These are phyloP conservation scores for Xanthoparmelia taractica DNA, from an alignment of 495 filamentous ascomycete genomes.

Conservation along the genomic window DNA sequence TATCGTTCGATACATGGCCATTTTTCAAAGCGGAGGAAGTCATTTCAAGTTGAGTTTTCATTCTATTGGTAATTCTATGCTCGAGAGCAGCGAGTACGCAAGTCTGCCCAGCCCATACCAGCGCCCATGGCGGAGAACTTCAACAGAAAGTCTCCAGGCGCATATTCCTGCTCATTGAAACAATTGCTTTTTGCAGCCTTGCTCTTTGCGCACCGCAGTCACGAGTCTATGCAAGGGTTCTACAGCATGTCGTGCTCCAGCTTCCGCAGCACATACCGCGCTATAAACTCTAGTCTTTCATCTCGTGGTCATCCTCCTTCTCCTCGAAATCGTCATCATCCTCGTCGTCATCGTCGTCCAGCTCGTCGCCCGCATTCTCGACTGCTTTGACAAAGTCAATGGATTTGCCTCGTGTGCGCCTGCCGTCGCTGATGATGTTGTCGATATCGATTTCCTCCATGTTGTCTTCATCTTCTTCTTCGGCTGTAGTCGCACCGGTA, in stretches of 20 bases:
- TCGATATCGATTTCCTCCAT: conserved; percentile 81
- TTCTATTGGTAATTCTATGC: neutral
- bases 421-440: conserved; percentile 73
- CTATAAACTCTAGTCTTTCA: conserved; percentile 35
- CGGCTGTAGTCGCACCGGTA: conserved; percentile 25
- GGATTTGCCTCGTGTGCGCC: conserved; percentile 75
- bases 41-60: neutral
- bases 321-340: conserved; percentile 56
- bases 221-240: neutral
- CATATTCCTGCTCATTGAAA: neutral
- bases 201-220: neutral
- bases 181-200: conserved; percentile 4
- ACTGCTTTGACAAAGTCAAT: conserved; percentile 80
- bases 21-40: neutral
- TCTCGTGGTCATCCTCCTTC: conserved; percentile 35
- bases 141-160: neutral
- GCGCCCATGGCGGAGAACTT: neutral
- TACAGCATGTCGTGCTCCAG: neutral
- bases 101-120: neutral
- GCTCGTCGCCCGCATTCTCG: conserved; percentile 49
- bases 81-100: neutral
- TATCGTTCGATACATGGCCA: neutral
- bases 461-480: conserved; percentile 61
- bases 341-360: conserved; percentile 73
- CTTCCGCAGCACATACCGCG: neutral